phyloP scores from a whole-genome alignment of 1,284 basidiomycete species.

The Ustilago shanxiensis region DNA sequence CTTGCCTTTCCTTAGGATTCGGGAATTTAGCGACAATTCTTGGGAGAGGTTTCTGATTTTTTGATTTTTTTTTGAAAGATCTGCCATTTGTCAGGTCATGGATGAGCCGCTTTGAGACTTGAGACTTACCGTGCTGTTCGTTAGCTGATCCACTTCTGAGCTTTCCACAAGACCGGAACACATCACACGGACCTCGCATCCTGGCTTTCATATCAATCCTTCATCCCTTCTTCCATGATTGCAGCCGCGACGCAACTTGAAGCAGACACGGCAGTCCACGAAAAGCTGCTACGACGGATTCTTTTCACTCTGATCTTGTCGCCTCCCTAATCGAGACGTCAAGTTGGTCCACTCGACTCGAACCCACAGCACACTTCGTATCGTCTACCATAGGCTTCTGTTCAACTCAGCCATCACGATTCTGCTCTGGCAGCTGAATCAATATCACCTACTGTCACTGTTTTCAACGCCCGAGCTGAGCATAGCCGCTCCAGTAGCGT shows the following conservation, averaged over 20 bases:
- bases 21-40: neutral
- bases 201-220: neutral
- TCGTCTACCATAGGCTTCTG: neutral
- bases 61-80: neutral
- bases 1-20: neutral
- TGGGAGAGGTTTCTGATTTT: neutral
- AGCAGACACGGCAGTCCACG: neutral
- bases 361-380: neutral
- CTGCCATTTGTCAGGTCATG: neutral
- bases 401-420: neutral
- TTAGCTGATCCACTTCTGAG: constrained; percentile 3
- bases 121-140: neutral
- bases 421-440: neutral
- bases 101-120: too few species aligned
- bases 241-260: neutral
- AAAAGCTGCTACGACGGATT: neutral
- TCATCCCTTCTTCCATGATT: neutral
- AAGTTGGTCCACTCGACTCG: neutral
- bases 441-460: neutral
- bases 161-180: neutral
- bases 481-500: constrained; percentile 27
- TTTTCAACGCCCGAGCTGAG: neutral
- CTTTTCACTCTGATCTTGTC: too few species aligned
- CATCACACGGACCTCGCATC: constrained; percentile 5
- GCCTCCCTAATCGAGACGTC: neutral